Conservation (phyloP, 2,329 filamentous ascomycete genomes). For the Trichoderma brevicompactum region DNA sequence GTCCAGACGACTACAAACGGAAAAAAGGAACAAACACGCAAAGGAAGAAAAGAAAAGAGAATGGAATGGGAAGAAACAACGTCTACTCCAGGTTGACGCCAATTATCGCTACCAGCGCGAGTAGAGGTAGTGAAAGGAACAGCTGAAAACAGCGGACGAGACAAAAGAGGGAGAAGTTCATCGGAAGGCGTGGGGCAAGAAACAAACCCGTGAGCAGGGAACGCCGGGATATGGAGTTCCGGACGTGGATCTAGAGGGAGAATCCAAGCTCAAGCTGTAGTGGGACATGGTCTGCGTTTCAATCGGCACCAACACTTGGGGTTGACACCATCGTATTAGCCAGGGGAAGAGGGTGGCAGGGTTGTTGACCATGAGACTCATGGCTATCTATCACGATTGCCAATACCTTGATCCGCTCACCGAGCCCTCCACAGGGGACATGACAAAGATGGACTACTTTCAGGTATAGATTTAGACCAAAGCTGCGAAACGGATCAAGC, state of each 20-base stretch:
- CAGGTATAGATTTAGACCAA: background rate
- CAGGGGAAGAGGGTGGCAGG: background rate
- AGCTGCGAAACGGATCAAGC: background rate
- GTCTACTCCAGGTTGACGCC: conserved; percentile 13
- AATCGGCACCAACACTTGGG: conserved; percentile 15
- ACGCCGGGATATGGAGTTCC: conserved; percentile 20
- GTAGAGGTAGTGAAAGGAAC: conserved; percentile 9
- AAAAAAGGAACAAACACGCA: background rate
- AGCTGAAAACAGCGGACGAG: conserved; percentile 3
- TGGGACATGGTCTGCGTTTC: conserved; percentile 18
- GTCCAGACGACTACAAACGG: conserved; percentile 23
- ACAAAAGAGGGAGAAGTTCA: conserved; percentile 1
- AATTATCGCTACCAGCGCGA: conserved; percentile 24
- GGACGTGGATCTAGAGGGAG: background rate
- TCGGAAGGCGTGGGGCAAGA: conserved; percentile 8
- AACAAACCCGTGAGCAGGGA: background rate
- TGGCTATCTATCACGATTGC: background rate
- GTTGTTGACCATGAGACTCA: background rate
- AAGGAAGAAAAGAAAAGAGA: background rate
- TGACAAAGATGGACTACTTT: background rate
- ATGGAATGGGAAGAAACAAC: background rate
- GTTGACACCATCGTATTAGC: conserved; percentile 23
- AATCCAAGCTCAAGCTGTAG: background rate
- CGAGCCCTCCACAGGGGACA: background rate
- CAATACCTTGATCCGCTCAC: conserved; percentile 1